Evolutionary conservation across 176 grass and related monocot species (phyloP), one percentile per base, ranked within the genome.

Genomic region (Guadua angustifolia): DNA sequence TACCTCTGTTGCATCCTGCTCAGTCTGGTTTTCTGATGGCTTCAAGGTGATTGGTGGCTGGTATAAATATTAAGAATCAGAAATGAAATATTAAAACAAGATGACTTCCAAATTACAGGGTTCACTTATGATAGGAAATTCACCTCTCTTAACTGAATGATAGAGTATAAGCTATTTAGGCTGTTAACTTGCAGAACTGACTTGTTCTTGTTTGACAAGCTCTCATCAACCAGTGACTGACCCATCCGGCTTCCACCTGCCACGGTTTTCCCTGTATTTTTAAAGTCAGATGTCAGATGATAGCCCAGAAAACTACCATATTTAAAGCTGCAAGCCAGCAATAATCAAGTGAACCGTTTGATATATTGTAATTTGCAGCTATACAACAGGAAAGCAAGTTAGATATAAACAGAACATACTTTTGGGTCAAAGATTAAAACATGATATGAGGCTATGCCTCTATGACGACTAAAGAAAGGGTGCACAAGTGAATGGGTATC

Each of bases 11-110:
- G 78, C 77, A 86, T 95, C 91, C 47, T 86, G 89, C 60, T 92
- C 91, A 51, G 91, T 84, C 82, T 91, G 87, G 49, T 90, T 95
- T 83, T 95, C 92, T 71, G 87, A 85, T 16, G 96, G 85, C 81
- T 94, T 98, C 80, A 98, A 79, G 63, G 89, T 84, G 66, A 90
- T 76, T 18, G 93, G 93, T 87, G 96, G 93, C 96, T 98, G 42
- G 35, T 75, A 59, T 15, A 71, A 82, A 82, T 39, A 86, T 61
- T 53, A 80, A 55, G 14, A 64, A 84, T 74, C 70, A 81, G 62
- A 91, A 19, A 69, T 71, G 62, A 52, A 68, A 47, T 64, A 60
- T 56, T 47, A 87, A 78, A 46, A 46, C 4, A 77, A 64, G 29
- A 79, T 44, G 26, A 78, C 47, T 22, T 66, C 19, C 16, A 57